Conservation (phyloP, 2,329 filamentous ascomycete species). For the Setomelanomma holmii region DNA sequence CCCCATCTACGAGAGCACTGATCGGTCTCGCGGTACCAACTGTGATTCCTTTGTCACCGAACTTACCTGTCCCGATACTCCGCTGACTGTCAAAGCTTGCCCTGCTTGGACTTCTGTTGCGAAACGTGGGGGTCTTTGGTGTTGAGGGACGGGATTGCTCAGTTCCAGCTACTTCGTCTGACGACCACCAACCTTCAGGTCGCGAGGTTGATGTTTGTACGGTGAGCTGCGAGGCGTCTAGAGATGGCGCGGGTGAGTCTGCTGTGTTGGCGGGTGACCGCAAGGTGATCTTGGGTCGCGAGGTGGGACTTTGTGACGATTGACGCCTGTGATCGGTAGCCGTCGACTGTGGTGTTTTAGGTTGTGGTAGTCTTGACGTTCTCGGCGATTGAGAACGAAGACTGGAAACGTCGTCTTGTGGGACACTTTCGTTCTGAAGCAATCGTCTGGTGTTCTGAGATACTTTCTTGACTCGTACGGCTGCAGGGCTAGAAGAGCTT, state of each 20-base stretch:
- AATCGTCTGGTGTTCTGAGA: conserved; percentile 24
- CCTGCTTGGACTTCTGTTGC: conserved; percentile 12
- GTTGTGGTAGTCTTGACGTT: conserved; percentile 8
- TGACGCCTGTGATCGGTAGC: conserved; percentile 10
- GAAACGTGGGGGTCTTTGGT: conserved; percentile 11
- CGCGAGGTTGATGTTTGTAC: conserved; percentile 38
- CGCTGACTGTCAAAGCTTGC: conserved; percentile 38
- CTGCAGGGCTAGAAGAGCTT: conserved; percentile 29
- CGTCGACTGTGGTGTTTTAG: conserved; percentile 8
- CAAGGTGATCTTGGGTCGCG: conserved; percentile 22
- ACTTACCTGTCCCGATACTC: conserved; percentile 29
- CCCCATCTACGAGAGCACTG: conserved; percentile 34
- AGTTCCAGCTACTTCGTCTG: conserved; percentile 46
- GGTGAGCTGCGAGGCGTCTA: conserved; percentile 37
- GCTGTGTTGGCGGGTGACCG: conserved; percentile 17
- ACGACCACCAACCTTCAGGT: conserved; percentile 50
- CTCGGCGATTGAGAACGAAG: conserved; percentile 7
- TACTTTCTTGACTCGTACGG: conserved; percentile 27
- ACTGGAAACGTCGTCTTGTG: conserved; percentile 5
- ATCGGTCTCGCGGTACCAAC: conserved; percentile 42
- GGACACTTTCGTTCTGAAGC: conserved; percentile 14
- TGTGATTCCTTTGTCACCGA: conserved; percentile 43
- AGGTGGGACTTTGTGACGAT: conserved; percentile 20
- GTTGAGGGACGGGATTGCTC: conserved; percentile 31
- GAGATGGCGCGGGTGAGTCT: conserved; percentile 29